Percentiles rank a stretch among this genome's conserved stretches.
These are phyloP conservation scores for Ampelocalamus luodianensis DNA, from an alignment of 176 grass and related monocot species.

Conservation along the genomic window DNA sequence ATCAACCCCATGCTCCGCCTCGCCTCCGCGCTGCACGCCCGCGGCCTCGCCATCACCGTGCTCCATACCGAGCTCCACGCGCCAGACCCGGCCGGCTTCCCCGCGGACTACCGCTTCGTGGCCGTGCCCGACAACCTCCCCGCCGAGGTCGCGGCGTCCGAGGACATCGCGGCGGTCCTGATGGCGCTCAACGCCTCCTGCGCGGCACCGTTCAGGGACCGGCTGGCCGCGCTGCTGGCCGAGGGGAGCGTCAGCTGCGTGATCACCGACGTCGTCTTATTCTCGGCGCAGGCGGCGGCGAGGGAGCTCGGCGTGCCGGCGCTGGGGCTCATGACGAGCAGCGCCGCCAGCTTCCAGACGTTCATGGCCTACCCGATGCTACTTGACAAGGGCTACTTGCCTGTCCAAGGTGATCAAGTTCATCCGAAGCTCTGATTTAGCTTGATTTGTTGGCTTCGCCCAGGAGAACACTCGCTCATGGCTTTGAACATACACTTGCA, in stretches of 20 bases:
- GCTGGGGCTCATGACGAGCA: conserved; percentile 8
- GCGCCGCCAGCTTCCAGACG: conserved; percentile 15
- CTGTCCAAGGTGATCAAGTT: not conserved
- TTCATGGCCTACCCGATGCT: not conserved
- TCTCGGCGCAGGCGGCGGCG: conserved; percentile 10
- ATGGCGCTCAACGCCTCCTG: not conserved
- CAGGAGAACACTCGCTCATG: too few species aligned
- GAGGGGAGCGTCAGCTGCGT: conserved; percentile 18
- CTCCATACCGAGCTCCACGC: not conserved
- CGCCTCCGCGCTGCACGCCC: not conserved
- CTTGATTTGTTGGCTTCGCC: too few species aligned
- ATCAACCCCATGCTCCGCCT: conserved; percentile 23
- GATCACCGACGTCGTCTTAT: conserved; percentile 14
- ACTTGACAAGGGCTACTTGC: conserved; percentile 11
- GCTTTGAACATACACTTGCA: too few species aligned
- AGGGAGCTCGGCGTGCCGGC: conserved; percentile 28
- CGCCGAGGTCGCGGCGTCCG: not conserved
- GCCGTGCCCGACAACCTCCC: not conserved
- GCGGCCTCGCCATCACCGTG: conserved; percentile 14
- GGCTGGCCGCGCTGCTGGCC: not conserved
- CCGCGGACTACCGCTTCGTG: not conserved
- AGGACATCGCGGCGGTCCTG: not conserved
- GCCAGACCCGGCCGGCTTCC: not conserved
- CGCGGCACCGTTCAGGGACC: conserved; percentile 3
- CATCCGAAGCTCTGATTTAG: too few species aligned